Percentiles rank a stretch among this genome's conserved stretches.
These are phyloP conservation scores for Trichopus zeylanicus DNA, from an alignment of 116 monocot species.

Conservation along the genomic window DNA sequence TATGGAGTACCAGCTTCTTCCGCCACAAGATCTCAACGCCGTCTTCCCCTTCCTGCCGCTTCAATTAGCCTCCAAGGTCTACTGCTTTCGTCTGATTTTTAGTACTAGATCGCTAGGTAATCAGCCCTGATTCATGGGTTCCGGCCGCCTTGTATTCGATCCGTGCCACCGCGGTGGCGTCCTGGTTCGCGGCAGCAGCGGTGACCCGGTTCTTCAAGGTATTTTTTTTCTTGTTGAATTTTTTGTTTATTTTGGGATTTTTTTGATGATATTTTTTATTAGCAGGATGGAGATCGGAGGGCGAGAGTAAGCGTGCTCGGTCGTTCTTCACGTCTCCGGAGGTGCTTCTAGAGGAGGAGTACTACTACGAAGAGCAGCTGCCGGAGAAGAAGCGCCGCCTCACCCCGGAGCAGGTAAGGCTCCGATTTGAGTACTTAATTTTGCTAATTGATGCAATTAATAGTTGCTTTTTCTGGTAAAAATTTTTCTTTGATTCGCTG, in stretches of 20 bases:
- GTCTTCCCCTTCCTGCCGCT: neutral
- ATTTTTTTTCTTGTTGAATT: neutral
- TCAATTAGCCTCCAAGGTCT: neutral
- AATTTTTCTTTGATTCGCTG: no score
- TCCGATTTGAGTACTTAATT: no score
- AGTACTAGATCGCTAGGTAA: neutral
- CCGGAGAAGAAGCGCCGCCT: conserved; percentile 91
- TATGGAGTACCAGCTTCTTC: conserved; percentile 54
- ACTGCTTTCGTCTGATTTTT: neutral
- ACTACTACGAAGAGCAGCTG: conserved; percentile 60
- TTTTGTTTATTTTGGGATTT: neutral
- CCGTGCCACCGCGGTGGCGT: conserved; percentile 9
- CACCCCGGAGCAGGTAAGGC: conserved; percentile 65
- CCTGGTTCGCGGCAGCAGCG: conserved; percentile 26
- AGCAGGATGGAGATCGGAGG: neutral
- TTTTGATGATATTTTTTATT: neutral
- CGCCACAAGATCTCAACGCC: conserved; percentile 37
- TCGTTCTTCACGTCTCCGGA: conserved; percentile 61
- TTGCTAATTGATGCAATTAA: no score
- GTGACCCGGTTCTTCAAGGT: conserved; percentile 33
- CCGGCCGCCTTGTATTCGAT: conserved; percentile 45
- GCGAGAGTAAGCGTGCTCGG: conserved; percentile 17
- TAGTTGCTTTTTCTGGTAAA: no score
- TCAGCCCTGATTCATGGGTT: conserved; percentile 33
- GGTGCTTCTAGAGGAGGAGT: conserved; percentile 51